Evolutionary conservation across 345 rosid species (phyloP).

Genomic region (Eucalyptus tenuipes): DNA sequence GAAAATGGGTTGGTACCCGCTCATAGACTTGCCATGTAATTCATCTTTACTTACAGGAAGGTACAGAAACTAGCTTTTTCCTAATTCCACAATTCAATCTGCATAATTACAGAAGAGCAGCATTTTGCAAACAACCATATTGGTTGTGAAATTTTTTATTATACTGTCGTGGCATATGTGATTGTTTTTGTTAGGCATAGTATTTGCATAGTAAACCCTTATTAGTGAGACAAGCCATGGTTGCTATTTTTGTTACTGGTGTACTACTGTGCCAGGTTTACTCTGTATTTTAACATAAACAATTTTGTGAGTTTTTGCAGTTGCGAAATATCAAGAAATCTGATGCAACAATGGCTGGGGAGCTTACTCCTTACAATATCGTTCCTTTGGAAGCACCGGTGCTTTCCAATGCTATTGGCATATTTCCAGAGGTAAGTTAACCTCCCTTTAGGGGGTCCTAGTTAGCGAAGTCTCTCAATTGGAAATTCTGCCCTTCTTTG

Average conservation of each 20-base stretch:
- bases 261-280: background rate
- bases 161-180: background rate
- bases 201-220: background rate
- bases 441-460: background rate
- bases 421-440: constrained; percentile 80
- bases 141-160: background rate
- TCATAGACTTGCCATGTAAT: background rate
- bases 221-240: background rate
- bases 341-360: constrained; percentile 56
- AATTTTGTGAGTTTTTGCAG: constrained; percentile 26
- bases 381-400: constrained; percentile 87
- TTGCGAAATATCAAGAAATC: constrained; percentile 53
- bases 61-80: background rate
- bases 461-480: background rate
- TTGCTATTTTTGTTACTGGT: background rate
- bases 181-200: background rate
- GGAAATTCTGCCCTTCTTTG: background rate
- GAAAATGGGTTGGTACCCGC: background rate
- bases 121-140: background rate
- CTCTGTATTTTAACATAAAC: background rate
- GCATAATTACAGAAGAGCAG: background rate
- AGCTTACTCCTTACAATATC: constrained; percentile 80
- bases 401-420: constrained; percentile 73
- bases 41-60: background rate
- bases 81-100: background rate